Evolutionary conservation across 2,329 filamentous ascomycete species (phyloP), one percentile per base, ranked within the genome.

Genomic region (Xylaria digitata): DNA sequence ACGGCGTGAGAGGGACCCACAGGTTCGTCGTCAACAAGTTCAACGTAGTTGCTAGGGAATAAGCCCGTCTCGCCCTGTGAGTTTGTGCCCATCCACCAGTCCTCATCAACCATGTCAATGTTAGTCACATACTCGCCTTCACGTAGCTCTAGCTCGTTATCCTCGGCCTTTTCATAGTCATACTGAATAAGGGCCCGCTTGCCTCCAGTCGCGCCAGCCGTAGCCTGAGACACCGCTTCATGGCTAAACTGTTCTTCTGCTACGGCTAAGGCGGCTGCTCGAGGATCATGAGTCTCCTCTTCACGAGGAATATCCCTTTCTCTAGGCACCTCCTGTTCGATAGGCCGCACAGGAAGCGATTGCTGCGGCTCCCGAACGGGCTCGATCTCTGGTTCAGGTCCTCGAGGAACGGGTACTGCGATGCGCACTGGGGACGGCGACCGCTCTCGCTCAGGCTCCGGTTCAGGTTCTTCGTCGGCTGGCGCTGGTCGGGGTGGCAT

Each of bases 71-170:
- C 93, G 73, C 96, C 96, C 68, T 84, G 85, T 23, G 86, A 82
- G 82, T 98, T 99, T 72, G 91, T 92, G 49, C 96, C 96, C 87
- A 97, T 92, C 96, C 96, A 99, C 96, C 96, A 99, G 78, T 99
- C 95, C 58, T 96, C 92, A 74, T 98, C 96, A 1, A 99, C 93
- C 92, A 96, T 96, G 70, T 98, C 93, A 75, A 99, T 97, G 77
- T 97, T 91, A 26, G 87, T 94, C 43, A 99, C 91, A 70, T 90
- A 88, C 75, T 97, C 92, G 69, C 94, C 94, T 80, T 99, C 96
- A 30, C 87, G 85, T 19, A 99, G 86, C 71, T 97, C 94, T 64
- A 99, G 88, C 81, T 99, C 96, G 75, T 99, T 99, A 72, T 97
- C 94, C 79, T 99, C 96, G 0, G 94, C 94, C 82, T 96, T 97